Conservation (phyloP, 345 rosid genomes). For the Euclidium syriacum region DNA sequence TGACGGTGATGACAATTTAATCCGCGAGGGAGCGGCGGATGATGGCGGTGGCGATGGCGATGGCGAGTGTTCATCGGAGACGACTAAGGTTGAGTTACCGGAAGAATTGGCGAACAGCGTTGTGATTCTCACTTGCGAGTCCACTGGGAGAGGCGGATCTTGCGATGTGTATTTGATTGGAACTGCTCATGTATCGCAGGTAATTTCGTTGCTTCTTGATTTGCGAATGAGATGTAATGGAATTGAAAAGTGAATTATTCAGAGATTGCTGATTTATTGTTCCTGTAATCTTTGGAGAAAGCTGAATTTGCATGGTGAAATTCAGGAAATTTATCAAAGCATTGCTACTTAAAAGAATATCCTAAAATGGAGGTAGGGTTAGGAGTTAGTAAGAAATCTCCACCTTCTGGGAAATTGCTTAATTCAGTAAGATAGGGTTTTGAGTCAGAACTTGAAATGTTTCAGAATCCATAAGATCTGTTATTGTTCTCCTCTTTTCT, state of each 20-base stretch:
- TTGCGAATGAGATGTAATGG: background rate
- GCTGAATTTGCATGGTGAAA: conserved; percentile 8
- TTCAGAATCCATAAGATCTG: background rate
- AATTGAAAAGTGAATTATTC: background rate
- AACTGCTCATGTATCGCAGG: conserved; percentile 94
- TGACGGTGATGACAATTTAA: background rate
- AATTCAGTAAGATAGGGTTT: background rate
- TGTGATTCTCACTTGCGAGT: conserved; percentile 66
- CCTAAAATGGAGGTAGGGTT: background rate
- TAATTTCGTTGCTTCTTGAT: conserved; percentile 11
- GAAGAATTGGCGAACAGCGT: conserved; percentile 70
- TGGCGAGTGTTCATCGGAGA: conserved; percentile 25
- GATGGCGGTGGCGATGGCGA: conserved; percentile 11
- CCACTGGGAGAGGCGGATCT: conserved; percentile 56
- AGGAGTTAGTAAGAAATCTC: background rate
- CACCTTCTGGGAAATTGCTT: background rate
- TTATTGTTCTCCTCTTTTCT: background rate
- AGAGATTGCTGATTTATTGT: background rate
- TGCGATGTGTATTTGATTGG: conserved; percentile 90
- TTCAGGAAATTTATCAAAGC: background rate
- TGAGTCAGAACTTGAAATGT: background rate
- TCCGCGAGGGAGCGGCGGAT: no score
- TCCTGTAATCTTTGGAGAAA: background rate
- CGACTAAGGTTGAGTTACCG: conserved; percentile 45
- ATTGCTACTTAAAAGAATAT: background rate